Conservation (phyloP, 140 eudicot genomes). For the Anethum foeniculum region DNA sequence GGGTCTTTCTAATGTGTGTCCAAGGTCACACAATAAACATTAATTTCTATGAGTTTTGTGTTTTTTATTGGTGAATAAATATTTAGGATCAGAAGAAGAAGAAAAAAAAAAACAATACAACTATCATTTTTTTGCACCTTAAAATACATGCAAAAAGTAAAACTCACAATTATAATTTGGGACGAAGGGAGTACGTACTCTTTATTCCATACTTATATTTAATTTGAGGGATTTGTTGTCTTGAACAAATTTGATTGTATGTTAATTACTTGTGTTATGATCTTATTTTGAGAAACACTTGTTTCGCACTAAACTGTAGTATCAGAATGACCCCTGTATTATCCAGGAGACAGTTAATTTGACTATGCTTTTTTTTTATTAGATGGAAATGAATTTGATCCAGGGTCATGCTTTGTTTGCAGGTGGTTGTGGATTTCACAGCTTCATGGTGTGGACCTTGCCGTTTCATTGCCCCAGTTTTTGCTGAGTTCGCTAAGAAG, state of each 20-base stretch:
- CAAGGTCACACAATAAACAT: too few relatives aligned
- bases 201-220: not conserved
- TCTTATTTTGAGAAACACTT: not conserved
- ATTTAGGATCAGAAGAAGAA: too few relatives aligned
- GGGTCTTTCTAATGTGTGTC: too few relatives aligned
- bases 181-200: not conserved
- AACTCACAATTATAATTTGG: too few relatives aligned
- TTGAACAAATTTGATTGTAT: not conserved
- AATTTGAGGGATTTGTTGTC: not conserved
- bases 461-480: slow-evolving; percentile 52
- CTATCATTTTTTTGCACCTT: too few relatives aligned
- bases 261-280: not conserved
- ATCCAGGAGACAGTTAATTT: not conserved
- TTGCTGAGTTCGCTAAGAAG: slow-evolving; percentile 47
- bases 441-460: slow-evolving; percentile 98
- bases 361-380: not conserved
- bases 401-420: slow-evolving; percentile 2
- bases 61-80: too few relatives aligned
- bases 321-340: not conserved
- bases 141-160: too few relatives aligned
- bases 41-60: too few relatives aligned
- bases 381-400: not conserved
- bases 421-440: slow-evolving; percentile 88
- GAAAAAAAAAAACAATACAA: too few relatives aligned
- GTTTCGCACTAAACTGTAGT: not conserved